A percentile compares a stretch with the other conserved stretches of the same genome.
Conservation (phyloP, 371 early-diverging fungal genomes). For the Fennellomyces sp. region DNA sequence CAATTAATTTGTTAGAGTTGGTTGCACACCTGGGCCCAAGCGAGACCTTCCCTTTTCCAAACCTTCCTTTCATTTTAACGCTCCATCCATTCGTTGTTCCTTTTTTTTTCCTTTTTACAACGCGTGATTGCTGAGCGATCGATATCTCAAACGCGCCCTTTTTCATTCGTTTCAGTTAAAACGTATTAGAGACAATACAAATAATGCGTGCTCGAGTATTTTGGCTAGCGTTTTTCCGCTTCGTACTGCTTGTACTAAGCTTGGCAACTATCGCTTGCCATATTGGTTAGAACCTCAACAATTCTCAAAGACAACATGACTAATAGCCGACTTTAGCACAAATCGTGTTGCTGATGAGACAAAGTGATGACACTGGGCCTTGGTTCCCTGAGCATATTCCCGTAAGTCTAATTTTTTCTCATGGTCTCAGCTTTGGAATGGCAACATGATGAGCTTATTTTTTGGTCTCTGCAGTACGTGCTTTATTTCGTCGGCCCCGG, state of each 20-base stretch:
- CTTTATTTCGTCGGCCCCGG: constrained; percentile 45
- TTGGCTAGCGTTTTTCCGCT: constrained; percentile 20
- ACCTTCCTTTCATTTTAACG: neutral
- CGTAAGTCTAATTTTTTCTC: constrained; percentile 12
- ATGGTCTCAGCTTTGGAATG: neutral
- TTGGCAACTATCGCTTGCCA: constrained; percentile 21
- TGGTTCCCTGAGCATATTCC: constrained; percentile 37
- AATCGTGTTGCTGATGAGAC: constrained; percentile 23
- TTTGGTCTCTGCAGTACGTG: constrained; percentile 29
- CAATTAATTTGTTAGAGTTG: neutral
- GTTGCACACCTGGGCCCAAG: neutral
- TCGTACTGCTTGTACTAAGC: constrained; percentile 17
- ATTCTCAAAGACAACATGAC: neutral
- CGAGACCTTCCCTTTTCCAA: neutral
- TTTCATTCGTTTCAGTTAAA: neutral
- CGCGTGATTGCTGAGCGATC: neutral
- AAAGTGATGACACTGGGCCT: constrained; percentile 1
- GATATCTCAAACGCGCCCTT: neutral
- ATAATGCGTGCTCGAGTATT: constrained; percentile 20
- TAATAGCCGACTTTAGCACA: constrained; percentile 18
- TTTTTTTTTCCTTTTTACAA: no score
- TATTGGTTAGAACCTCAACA: constrained; percentile 12
- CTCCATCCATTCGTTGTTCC: neutral
- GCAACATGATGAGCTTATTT: neutral
- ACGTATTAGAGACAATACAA: neutral